A percentile compares a stretch with the other conserved stretches of the same genome.
Conservation (phyloP, 1,284 basidiomycete genomes). For the Rhizoctonia solani region DNA sequence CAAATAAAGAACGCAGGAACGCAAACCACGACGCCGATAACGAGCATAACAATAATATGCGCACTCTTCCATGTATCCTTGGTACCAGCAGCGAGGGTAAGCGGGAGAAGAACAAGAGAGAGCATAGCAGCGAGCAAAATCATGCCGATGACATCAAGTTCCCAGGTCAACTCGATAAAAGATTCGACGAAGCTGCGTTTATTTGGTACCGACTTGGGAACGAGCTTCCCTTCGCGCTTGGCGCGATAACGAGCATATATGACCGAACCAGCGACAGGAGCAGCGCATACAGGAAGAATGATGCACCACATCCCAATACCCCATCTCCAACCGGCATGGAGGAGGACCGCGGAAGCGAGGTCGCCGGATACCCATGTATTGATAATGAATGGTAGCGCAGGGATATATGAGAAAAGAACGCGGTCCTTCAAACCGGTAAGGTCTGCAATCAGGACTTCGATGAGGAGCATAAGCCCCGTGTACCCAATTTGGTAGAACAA, state of each 20-base stretch:
- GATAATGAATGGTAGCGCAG: conserved; percentile 49
- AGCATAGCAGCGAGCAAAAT: conserved; percentile 46
- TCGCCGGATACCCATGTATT: conserved; percentile 49
- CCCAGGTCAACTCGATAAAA: conserved; percentile 48
- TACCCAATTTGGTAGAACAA: conserved; percentile 48
- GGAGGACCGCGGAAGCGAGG: conserved; percentile 44
- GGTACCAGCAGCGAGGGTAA: conserved; percentile 47
- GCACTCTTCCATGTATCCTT: conserved; percentile 45
- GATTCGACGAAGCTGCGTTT: conserved; percentile 39
- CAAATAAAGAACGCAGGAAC: conserved; percentile 48
- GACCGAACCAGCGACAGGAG: conserved; percentile 46
- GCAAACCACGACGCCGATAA: conserved; percentile 46
- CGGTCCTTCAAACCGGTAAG: conserved; percentile 48
- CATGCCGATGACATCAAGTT: conserved; percentile 48
- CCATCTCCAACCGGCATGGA: conserved; percentile 47
- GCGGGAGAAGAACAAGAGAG: conserved; percentile 47
- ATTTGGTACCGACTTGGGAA: conserved; percentile 43
- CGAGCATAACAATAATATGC: conserved; percentile 48
- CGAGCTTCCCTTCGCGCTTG: conserved; percentile 42
- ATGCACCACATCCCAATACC: conserved; percentile 51
- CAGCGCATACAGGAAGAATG: conserved; percentile 47
- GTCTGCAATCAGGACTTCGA: conserved; percentile 51
- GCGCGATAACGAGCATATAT: conserved; percentile 41
- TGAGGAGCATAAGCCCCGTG: conserved; percentile 46
- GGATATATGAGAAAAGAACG: conserved; percentile 49